Base-by-base conservation (phyloP, 2,329 filamentous ascomycete genomes). In the Cladorrhinum sp. region DNA sequence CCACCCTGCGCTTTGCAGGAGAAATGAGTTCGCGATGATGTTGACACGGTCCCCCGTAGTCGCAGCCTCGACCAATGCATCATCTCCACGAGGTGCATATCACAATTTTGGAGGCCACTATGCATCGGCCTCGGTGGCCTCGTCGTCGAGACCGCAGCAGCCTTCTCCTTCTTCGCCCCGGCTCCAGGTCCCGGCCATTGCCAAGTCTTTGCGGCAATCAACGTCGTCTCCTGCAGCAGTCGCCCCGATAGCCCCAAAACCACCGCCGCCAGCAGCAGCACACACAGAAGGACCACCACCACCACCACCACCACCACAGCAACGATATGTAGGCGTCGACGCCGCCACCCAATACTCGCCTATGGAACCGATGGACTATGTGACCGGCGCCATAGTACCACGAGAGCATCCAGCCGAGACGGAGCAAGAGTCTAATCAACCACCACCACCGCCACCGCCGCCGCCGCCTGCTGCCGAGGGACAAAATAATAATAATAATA, bases 21-120 rank as follows among this genome's bases (percentile, higher is more conserved):
- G 74, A 82, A 39, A 60, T 80, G 79, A 75, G 74, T 73, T 74
- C 74, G 74, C 74, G 76, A 83, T 74, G 78, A 85, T 85, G 82
- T 80, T 85, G 80, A 82, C 81, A 73, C 82, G 81, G 71, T 84
- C 82, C 70, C 81, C 82, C 63, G 75, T 80, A 67, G 75, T 80
- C 70, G 72, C 79, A 71, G 74, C 74, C 70, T 76, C 80, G 67
- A 76, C 79, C 75, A 83, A 79, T 77, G 77, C 79, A 70, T 83
- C 82, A 70, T 84, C 82, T 55, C 80, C 82, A 64, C 53, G 65
- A 63, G 74, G 69, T 68, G 74, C 75, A 68, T 76, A 79, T 58
- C 72, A 69, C 64, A 67, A 52, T 67, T 73, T 75, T 49, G 54
- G 39, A 57, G 42, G 39, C 71, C 78, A 80, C 70, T 81, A 81